Conservation (phyloP, 345 rosid genomes). For the Atalantia buxifolia region DNA sequence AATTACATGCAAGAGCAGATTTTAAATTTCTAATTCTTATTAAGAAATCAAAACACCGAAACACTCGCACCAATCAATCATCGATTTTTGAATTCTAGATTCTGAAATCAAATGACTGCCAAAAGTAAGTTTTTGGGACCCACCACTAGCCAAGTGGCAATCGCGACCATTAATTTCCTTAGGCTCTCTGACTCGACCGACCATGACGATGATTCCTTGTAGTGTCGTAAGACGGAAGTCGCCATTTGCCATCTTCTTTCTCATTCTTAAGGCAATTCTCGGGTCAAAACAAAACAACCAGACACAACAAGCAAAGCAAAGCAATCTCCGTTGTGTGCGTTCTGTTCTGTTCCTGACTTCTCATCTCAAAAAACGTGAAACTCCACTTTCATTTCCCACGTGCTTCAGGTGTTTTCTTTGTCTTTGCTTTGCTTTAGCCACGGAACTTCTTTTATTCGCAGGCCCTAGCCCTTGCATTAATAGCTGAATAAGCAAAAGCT, state of each 20-base stretch:
- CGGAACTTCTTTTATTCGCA: background rate
- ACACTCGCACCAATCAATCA: too few species aligned
- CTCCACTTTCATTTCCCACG: background rate
- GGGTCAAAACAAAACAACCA: background rate
- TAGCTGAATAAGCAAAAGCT: constrained; percentile 10
- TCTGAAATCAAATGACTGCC: background rate
- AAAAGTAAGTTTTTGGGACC: background rate
- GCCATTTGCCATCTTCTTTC: background rate
- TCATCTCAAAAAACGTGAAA: background rate
- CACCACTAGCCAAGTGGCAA: background rate
- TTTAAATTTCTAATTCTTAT: too few species aligned
- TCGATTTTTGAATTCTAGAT: too few species aligned
- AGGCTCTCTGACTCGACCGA: background rate
- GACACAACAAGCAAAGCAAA: background rate
- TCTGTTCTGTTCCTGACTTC: background rate
- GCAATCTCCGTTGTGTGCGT: background rate
- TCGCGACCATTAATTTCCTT: background rate
- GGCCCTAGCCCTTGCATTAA: background rate
- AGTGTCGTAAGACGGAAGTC: too few species aligned
- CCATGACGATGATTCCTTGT: background rate
- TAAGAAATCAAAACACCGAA: too few species aligned
- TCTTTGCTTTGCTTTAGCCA: background rate
- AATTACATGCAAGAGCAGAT: too few species aligned
- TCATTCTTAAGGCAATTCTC: background rate
- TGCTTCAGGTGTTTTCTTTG: background rate